Percentiles rank a stretch among this genome's conserved stretches.
phyloP scores from a whole-genome alignment of 176 grass and related monocot genomes.

The Bothriochloa decipiens region DNA sequence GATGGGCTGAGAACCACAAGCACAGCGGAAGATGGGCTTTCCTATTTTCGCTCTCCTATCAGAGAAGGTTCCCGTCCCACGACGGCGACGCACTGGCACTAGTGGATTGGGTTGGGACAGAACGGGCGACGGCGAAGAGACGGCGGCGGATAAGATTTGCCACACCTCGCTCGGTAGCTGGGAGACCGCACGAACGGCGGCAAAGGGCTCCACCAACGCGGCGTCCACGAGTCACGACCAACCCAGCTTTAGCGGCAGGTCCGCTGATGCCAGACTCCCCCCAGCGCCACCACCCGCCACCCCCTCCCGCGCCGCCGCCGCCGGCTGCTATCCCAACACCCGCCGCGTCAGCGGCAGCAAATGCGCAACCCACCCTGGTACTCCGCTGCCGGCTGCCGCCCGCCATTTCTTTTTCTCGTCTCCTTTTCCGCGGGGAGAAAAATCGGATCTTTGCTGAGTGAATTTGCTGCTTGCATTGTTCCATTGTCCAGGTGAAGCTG shows the following conservation, averaged over 20 bases:
- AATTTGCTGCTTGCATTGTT: not conserved
- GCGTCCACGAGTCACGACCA: too few relatives aligned
- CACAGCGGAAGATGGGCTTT: too few relatives aligned
- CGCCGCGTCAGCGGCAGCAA: constrained; percentile 14
- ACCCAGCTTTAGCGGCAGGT: constrained; percentile 8
- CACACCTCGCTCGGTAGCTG: not conserved
- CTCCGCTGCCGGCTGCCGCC: not conserved
- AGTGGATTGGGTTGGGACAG: not conserved
- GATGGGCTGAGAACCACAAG: too few relatives aligned
- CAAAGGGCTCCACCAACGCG: too few relatives aligned
- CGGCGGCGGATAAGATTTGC: constrained; percentile 34
- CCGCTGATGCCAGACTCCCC: constrained; percentile 45
- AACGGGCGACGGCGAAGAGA: constrained; percentile 6
- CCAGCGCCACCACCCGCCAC: constrained; percentile 1
- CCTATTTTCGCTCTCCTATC: not conserved
- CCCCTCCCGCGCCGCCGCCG: constrained; percentile 12
- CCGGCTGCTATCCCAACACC: not conserved
- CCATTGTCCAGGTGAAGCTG: constrained; percentile 42
- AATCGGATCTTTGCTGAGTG: constrained; percentile 25
- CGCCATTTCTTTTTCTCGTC: not conserved
- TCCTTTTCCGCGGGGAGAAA: not conserved
- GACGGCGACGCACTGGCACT: constrained; percentile 20
- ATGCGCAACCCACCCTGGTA: constrained; percentile 43
- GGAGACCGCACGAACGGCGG: constrained; percentile 3
- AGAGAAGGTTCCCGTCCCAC: not conserved